Base-by-base conservation (phyloP, 1,284 basidiomycete genomes). In the Ganoderma lucidum region DNA sequence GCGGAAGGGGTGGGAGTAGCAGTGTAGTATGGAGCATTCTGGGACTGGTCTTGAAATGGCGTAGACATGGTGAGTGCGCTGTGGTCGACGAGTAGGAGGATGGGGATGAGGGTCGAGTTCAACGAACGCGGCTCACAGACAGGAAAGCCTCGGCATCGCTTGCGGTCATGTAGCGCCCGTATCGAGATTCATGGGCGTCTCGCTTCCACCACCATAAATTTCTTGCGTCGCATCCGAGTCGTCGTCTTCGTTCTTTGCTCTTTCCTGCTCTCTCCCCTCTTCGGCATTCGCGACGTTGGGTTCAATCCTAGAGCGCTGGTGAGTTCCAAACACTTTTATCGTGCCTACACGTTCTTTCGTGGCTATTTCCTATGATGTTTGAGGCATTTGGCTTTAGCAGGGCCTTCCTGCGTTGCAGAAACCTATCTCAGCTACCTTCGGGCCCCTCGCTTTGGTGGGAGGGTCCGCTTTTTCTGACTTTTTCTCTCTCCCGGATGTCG, bases 311-410 rank as follows among this genome's bases (percentile, higher is more conserved):
- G 9, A 14, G 10, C 23, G 3, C 5, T 8, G 8, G 48, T 51
- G 48, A 51, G 48, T 51, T 28, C 23, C 14, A 5, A 39, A 8
- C 35, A 62, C n/a, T 30, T 19, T 42, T 39, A 23, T 55, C n/a
- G 44, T 37, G n/a, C 1, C 51, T 28, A 17, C 30, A 4, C 19
- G 10, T 19, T 30, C 44, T 64, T 41, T 48, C 17, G 69, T 74
- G 68, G 28, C 41, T 64, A 66, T 60, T 69, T 71, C 41, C 65
- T 69, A 89, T 91, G 92, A 93, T 93, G 92, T 90, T 93, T 93
- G 92, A 93, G 92, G 92, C 92, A 93, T 93, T 93, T 93, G 92
- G 92, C 92, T 93, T 93, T 92, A 93, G 90, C 87, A 83, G 86
- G 87, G 72, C 77, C 80, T 83, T 82, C 82, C 81, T 82, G 77